Conservation (phyloP, 495 filamentous ascomycete species). For the Patellaria atrata region DNA sequence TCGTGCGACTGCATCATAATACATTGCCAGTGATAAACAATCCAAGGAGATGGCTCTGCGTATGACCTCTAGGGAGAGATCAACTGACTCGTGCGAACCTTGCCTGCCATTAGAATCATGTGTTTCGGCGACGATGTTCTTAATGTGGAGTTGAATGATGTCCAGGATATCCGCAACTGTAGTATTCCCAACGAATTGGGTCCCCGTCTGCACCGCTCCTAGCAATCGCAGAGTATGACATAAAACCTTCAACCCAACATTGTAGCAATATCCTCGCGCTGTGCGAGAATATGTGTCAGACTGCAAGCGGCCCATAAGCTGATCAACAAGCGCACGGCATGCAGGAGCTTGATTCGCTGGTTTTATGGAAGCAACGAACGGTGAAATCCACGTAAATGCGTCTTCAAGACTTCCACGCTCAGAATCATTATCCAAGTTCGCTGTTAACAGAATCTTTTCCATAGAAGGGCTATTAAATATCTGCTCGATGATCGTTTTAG, state of each 20-base stretch:
- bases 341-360: conserved; percentile 53
- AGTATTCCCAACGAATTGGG: conserved; percentile 35
- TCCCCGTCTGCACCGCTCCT: conserved; percentile 3
- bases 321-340: conserved; percentile 52
- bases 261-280: conserved; percentile 37
- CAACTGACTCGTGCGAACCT: conserved; percentile 18
- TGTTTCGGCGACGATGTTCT: conserved; percentile 9
- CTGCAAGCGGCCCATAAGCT: conserved; percentile 56
- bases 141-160: conserved; percentile 33
- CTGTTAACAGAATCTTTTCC: conserved; percentile 40
- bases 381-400: conserved; percentile 55
- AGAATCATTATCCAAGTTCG: conserved; percentile 39
- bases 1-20: conserved; percentile 50
- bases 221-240: conserved; percentile 39
- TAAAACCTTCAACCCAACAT: conserved; percentile 35
- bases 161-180: conserved; percentile 40
- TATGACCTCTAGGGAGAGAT: conserved; percentile 43
- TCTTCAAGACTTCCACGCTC: conserved; percentile 42
- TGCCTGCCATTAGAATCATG: conserved; percentile 5
- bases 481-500: conserved; percentile 57
- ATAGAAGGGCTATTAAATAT: conserved; percentile 61
- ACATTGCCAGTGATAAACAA: conserved; percentile 54
- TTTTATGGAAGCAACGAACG: conserved; percentile 64
- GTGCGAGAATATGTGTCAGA: conserved; percentile 31
- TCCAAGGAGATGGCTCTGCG: conserved; percentile 59